phyloP scores from a whole-genome alignment of 1,139 yeast species.

The Insectozyma bohioensis region DNA sequence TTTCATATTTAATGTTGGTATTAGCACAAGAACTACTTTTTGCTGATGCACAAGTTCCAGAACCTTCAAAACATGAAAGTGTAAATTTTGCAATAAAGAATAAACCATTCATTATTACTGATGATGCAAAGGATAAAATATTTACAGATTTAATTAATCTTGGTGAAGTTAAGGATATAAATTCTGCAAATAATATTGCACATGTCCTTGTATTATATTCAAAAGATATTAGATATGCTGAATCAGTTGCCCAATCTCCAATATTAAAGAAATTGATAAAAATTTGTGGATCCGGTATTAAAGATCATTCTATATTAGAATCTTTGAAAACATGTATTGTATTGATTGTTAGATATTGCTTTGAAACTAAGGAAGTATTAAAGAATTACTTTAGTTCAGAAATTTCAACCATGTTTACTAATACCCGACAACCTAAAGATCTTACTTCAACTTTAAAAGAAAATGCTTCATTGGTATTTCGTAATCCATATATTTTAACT shows the following conservation, averaged over 20 bases:
- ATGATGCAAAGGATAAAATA: conserved; percentile 29
- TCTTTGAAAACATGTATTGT: conserved; percentile 20
- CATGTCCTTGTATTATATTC: conserved; percentile 49
- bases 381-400: conserved; percentile 50
- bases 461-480: conserved; percentile 52
- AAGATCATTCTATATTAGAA: conserved; percentile 10
- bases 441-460: conserved; percentile 55
- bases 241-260: conserved; percentile 43
- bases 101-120: conserved; percentile 23
- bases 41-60: conserved; percentile 39
- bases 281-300: conserved; percentile 4
- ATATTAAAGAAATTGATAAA: conserved; percentile 23
- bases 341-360: conserved; percentile 63
- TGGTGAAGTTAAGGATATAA: background rate
- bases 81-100: conserved; percentile 15
- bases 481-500: conserved; percentile 57
- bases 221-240: conserved; percentile 39
- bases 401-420: conserved; percentile 35
- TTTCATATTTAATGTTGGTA: conserved; percentile 48
- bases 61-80: conserved; percentile 15
- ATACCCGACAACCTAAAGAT: conserved; percentile 37
- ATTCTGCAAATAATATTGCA: conserved; percentile 15
- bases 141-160: conserved; percentile 7
- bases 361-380: conserved; percentile 59
- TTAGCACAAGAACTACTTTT: conserved; percentile 50